phyloP scores from a whole-genome alignment of 2,329 filamentous ascomycete species.

The Macrophomina pseudophaseolina region DNA sequence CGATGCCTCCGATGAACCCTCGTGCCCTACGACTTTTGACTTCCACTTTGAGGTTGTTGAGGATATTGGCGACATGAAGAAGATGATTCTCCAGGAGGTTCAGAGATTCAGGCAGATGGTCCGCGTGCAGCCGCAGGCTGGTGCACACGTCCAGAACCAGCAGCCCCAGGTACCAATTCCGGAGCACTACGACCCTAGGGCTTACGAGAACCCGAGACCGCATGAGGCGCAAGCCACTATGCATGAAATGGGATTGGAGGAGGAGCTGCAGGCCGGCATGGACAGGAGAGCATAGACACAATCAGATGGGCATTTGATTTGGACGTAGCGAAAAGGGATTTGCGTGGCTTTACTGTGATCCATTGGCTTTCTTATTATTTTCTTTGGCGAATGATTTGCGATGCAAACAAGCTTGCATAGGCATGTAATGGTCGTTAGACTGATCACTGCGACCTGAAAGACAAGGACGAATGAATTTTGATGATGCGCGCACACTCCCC shows the following conservation, averaged over 20 bases:
- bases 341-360: not conserved
- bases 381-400: slow-evolving; percentile 17
- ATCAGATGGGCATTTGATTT: slow-evolving; percentile 19
- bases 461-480: slow-evolving; percentile 11
- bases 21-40: slow-evolving; percentile 92
- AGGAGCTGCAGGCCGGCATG: slow-evolving; percentile 28
- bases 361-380: not conserved
- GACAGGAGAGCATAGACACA: slow-evolving; percentile 26
- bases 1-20: slow-evolving; percentile 93
- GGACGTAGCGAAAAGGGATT: slow-evolving; percentile 17
- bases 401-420: not conserved
- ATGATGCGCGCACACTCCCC: not conserved
- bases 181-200: slow-evolving; percentile 62
- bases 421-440: slow-evolving; percentile 4
- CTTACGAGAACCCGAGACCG: slow-evolving; percentile 66
- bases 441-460: not conserved
- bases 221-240: slow-evolving; percentile 53
- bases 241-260: slow-evolving; percentile 26
- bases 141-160: slow-evolving; percentile 43
- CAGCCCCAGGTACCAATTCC: slow-evolving; percentile 65
- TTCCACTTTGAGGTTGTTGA: slow-evolving; percentile 99
- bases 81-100: slow-evolving; percentile 97
- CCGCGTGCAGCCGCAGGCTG: slow-evolving; percentile 42
- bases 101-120: slow-evolving; percentile 75
- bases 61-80: slow-evolving; percentile 91